Conservation (phyloP, 2,329 filamentous ascomycete species). For the Talaromyces pinophilus region DNA sequence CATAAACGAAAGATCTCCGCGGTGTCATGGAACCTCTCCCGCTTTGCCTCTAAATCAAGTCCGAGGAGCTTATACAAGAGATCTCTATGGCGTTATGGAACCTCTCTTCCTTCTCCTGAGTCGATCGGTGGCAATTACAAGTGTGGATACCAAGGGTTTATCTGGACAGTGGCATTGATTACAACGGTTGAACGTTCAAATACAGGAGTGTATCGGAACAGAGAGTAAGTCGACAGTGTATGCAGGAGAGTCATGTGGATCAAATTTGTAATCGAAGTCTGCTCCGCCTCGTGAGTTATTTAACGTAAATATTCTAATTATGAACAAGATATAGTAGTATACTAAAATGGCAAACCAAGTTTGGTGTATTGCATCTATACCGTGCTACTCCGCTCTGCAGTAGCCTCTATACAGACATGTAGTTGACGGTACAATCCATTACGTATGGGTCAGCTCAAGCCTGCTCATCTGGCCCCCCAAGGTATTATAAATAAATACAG, state of each 20-base stretch:
- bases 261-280: background rate
- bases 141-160: background rate
- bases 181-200: background rate
- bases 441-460: background rate
- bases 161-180: background rate
- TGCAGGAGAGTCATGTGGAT: background rate
- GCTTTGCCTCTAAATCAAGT: background rate
- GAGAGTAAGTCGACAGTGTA: background rate
- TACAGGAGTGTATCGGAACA: background rate
- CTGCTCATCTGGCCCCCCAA: background rate
- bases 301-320: background rate
- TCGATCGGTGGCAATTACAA: background rate
- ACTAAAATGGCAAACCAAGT: constrained; percentile 1
- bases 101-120: background rate
- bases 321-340: background rate
- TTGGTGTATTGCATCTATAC: constrained; percentile 2
- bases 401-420: constrained; percentile 1
- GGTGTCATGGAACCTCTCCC: background rate
- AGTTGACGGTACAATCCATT: background rate
- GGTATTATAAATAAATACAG: background rate
- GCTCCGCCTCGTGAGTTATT: background rate
- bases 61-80: background rate
- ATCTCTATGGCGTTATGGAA: background rate
- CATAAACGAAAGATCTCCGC: background rate
- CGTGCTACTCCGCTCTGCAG: background rate